Percentiles rank a stretch among this genome's conserved stretches.
phyloP scores from a whole-genome alignment of 2,329 filamentous ascomycete genomes.

The Claviceps sp. region DNA sequence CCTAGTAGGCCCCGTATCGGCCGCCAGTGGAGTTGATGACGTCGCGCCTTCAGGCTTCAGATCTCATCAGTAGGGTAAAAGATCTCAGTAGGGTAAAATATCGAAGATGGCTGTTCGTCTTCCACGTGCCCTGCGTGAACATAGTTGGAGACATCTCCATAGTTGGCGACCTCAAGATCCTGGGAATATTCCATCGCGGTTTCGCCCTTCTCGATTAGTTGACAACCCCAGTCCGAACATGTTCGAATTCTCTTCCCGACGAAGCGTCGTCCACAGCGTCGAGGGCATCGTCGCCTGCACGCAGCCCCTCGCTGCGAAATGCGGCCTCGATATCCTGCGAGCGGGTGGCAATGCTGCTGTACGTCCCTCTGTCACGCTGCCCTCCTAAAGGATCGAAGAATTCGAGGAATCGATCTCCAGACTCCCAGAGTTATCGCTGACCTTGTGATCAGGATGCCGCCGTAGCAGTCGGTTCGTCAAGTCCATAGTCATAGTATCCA shows the following conservation, averaged over 20 bases:
- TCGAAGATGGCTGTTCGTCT: too few relatives aligned
- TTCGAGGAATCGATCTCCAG: background rate
- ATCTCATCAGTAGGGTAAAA: too few relatives aligned
- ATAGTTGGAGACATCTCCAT: too few relatives aligned
- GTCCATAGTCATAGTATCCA: background rate
- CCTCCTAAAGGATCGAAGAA: too few relatives aligned
- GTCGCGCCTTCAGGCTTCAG: too few relatives aligned
- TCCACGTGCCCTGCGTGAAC: too few relatives aligned
- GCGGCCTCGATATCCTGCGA: slow-evolving; percentile 71
- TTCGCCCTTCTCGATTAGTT: too few relatives aligned
- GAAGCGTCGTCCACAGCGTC: slow-evolving; percentile 87
- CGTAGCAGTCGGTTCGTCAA: slow-evolving; percentile 62
- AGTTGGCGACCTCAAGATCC: too few relatives aligned
- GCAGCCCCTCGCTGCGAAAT: slow-evolving; percentile 79
- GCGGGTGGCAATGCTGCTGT: slow-evolving; percentile 89
- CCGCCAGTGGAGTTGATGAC: too few relatives aligned
- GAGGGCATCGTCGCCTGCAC: slow-evolving; percentile 84
- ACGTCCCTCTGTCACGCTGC: slow-evolving; percentile 22
- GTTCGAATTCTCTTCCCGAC: slow-evolving; percentile 58
- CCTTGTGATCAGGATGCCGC: slow-evolving; percentile 64
- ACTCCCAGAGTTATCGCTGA: slow-evolving; percentile 2
- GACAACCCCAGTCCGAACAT: slow-evolving; percentile 38
- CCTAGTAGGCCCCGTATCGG: too few relatives aligned
- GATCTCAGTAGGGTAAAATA: too few relatives aligned
- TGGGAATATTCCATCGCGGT: too few relatives aligned